phyloP scores from a whole-genome alignment of 2,329 filamentous ascomycete genomes.

The Fusarium sterilihyphosum region DNA sequence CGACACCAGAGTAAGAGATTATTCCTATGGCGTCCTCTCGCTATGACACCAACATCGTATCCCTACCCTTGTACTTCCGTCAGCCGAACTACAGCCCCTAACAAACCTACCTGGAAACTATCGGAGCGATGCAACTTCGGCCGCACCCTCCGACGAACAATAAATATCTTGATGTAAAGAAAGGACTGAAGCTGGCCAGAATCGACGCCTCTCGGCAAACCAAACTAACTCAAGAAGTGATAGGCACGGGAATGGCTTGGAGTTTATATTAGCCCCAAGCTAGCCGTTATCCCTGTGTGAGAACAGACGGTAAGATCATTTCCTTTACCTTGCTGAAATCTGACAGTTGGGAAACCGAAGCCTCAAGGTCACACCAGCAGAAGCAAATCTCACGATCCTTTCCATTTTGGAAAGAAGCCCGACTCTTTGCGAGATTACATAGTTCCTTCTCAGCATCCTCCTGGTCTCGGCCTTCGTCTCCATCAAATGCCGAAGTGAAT shows the following conservation, averaged over 20 bases:
- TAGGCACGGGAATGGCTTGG: background rate
- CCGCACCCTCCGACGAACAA: background rate
- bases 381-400: background rate
- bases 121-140: background rate
- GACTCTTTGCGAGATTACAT: background rate
- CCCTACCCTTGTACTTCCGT: background rate
- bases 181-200: background rate
- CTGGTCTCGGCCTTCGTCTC: background rate
- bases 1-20: background rate
- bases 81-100: background rate
- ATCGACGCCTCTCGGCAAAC: background rate
- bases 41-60: background rate
- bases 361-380: background rate
- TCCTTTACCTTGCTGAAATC: background rate
- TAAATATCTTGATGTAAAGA: background rate
- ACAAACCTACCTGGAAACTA: background rate
- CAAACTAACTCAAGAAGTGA: background rate
- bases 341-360: background rate
- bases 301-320: background rate
- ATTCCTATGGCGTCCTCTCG: background rate
- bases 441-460: background rate
- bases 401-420: background rate
- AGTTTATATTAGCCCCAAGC: background rate
- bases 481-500: background rate
- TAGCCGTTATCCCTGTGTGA: background rate